These are phyloP conservation scores for Secale cereale DNA, from an alignment of 176 grass and related monocot species.

Conservation along the genomic window DNA sequence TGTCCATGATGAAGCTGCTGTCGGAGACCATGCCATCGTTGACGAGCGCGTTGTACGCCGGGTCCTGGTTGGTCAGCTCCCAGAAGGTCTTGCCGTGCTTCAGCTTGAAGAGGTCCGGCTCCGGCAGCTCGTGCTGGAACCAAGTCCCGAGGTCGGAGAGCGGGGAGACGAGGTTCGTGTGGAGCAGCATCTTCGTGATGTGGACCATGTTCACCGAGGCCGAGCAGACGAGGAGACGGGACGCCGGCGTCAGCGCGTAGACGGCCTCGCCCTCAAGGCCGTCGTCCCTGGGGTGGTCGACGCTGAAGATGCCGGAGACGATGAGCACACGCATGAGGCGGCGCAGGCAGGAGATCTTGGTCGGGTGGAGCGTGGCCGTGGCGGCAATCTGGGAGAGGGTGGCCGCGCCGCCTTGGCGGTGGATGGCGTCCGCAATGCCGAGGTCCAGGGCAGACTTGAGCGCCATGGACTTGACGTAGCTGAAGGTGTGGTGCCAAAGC, in stretches of 20 bases:
- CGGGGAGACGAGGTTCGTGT: neutral
- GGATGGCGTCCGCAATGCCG: neutral
- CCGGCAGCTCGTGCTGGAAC: slow-evolving; percentile 5
- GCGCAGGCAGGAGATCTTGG: slow-evolving; percentile 1
- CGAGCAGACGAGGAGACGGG: slow-evolving; percentile 1
- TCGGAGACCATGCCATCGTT: slow-evolving; percentile 40
- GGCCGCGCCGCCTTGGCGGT: neutral
- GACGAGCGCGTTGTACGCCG: neutral
- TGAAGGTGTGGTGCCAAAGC: neutral
- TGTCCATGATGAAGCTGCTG: slow-evolving; percentile 12
- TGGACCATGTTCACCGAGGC: neutral
- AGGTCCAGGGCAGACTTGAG: neutral
- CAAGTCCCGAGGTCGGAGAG: neutral
- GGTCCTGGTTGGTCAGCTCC: neutral
- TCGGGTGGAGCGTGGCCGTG: neutral
- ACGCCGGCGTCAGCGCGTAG: slow-evolving; percentile 8
- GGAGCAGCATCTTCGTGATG: neutral
- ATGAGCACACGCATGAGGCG: slow-evolving; percentile 9
- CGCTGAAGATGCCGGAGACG: neutral
- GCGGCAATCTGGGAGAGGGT: neutral
- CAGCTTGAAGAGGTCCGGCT: neutral
- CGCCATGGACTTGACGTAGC: neutral
- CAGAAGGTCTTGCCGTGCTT: slow-evolving; percentile 11
- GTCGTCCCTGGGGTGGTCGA: neutral
- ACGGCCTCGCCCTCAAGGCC: neutral